phyloP scores from a whole-genome alignment of 75 land plant genomes.

The Sequoia sempervirens region DNA sequence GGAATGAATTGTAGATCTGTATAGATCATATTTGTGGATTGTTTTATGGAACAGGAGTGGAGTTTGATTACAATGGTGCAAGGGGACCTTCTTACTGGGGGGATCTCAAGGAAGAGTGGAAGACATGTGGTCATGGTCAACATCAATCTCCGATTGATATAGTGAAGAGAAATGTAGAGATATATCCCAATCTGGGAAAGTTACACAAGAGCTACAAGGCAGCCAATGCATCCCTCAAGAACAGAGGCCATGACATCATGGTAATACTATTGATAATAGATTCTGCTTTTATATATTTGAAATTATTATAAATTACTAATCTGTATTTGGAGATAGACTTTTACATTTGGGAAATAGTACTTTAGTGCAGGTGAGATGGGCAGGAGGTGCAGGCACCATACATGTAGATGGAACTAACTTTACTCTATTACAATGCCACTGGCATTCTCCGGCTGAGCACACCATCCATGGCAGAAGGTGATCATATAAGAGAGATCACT shows the following conservation, averaged over 20 bases:
- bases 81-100: conserved; percentile 46
- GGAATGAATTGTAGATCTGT: background rate
- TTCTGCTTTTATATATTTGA: background rate
- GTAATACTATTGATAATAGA: background rate
- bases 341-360: background rate
- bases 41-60: background rate
- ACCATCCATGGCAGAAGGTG: conserved; percentile 6
- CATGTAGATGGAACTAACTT: conserved; percentile 10
- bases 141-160: conserved; percentile 47
- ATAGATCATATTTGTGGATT: background rate
- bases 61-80: conserved; percentile 27
- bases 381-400: conserved; percentile 9
- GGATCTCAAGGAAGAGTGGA: conserved; percentile 28
- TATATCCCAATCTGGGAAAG: conserved; percentile 1
- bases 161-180: background rate
- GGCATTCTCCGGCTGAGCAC: conserved; percentile 19
- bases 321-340: background rate
- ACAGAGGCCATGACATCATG: conserved; percentile 25
- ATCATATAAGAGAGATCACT: no score
- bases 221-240: conserved; percentile 20
- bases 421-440: conserved; percentile 9
- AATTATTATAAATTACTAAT: background rate
- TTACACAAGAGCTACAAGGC: conserved; percentile 16
- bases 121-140: conserved; percentile 21
- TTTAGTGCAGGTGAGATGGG: conserved; percentile 14